Base-by-base conservation (phyloP, 306 rosid species). In the Pyrus pyrifolia region DNA sequence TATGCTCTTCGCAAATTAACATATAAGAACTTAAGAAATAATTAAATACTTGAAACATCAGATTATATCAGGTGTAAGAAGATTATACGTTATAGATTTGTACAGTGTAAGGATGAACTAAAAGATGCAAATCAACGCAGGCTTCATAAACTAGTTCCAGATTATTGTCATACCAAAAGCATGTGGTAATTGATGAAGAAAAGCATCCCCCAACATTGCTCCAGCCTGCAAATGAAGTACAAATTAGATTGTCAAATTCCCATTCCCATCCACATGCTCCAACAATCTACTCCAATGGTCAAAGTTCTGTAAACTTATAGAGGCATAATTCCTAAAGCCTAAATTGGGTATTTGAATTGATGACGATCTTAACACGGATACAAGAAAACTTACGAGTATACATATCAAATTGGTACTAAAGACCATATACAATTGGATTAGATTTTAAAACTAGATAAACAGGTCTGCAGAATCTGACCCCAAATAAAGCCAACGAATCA, bases 161-260 rank as follows among this genome's bases (percentile, higher is more conserved):
- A 78, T 64, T 80, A 30, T 70, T 73, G 42, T 27, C 88, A 63
- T 90, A 94, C 98, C 98, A 86, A 94, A 90, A 69, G 98, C 98
- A 85, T 94, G 98, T 0, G 98, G 98, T 79, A 94, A 73, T 80
- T 94, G 98, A 87, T 94, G 98, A 85, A 94, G 97, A 85, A 94
- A 94, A 73, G 98, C 97, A 84, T 94, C 98, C 51, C 98, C 98
- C 77, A 94, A 75, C 98, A 94, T 94, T 59, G 98, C 98, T 53
- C 98, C 98, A 68, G 98, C 98, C 98, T 94, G 93, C 78, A 84
- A 44, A 76, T 35, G 71, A 61, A 15, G 52, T 14, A 44, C 67
- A 71, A 7, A 29, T 45, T 11, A 8, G 6, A 33, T 15, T 19
- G 8, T 64, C 68, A 64, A 30, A 19, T 31, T 31, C 25, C 7